Percentiles rank a stretch among this genome's conserved stretches.
These are phyloP conservation scores for Lippia alba DNA, from an alignment of 305 asterid genomes.

Conservation along the genomic window DNA sequence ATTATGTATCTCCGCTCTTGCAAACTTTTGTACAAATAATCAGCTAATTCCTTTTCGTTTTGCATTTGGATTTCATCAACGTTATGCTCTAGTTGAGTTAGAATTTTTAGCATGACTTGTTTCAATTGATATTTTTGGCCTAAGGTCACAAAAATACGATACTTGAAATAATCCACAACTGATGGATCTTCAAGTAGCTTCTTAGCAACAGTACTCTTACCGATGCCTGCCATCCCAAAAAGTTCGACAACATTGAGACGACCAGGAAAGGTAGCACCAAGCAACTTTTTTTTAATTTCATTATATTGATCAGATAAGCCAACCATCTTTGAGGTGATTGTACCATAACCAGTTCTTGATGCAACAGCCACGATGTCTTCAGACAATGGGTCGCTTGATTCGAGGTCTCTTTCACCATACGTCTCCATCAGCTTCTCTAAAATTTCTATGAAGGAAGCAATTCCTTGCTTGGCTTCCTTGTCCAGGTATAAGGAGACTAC, in stretches of 20 bases:
- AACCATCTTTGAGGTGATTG: neutral
- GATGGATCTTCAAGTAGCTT: neutral
- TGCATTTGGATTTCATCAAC: neutral
- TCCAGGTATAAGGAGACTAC: neutral
- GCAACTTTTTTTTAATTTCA: neutral
- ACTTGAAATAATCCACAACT: neutral
- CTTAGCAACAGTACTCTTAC: conserved; percentile 18
- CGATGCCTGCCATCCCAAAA: conserved; percentile 27
- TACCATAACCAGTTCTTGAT: neutral
- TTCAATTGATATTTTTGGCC: neutral
- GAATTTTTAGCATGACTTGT: neutral
- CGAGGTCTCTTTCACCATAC: neutral
- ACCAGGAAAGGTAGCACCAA: neutral
- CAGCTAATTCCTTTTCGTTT: neutral
- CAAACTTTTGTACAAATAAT: neutral
- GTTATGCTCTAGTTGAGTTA: neutral
- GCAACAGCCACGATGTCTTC: neutral
- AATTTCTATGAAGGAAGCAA: neutral
- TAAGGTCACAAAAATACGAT: neutral
- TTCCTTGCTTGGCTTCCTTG: neutral
- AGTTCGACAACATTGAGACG: neutral
- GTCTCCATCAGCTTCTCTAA: too few species aligned
- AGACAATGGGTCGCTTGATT: neutral
- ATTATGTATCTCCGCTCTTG: neutral
- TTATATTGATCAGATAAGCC: neutral